Evolutionary conservation across 2,329 filamentous ascomycete species (phyloP).

Genomic region (Pseudogymnoascus sp.): DNA sequence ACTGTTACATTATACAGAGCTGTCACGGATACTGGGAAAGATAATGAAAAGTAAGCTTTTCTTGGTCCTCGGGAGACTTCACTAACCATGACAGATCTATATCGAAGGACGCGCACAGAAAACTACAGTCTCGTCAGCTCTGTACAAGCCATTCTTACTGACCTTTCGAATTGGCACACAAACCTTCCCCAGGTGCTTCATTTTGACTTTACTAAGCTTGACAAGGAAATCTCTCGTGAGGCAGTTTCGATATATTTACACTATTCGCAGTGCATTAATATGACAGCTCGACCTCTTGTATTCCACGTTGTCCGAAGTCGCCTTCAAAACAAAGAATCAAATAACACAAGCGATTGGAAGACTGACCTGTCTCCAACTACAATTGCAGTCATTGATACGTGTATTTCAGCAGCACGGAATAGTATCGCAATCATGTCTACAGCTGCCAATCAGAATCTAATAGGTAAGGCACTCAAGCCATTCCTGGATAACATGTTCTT

Average conservation of each 20-base stretch:
- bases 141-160: constrained; percentile 43
- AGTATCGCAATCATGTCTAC: constrained; percentile 42
- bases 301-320: constrained; percentile 46
- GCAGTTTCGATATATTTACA: constrained; percentile 46
- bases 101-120: constrained; percentile 40
- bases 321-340: constrained; percentile 30
- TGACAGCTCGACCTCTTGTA: constrained; percentile 46
- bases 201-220: constrained; percentile 40
- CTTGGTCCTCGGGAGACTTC: too few relatives aligned
- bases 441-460: constrained; percentile 41
- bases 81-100: constrained; percentile 34
- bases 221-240: constrained; percentile 38
- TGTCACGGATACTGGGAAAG: constrained; percentile 45
- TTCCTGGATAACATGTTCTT: not conserved
- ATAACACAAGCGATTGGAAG: constrained; percentile 38
- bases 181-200: constrained; percentile 41
- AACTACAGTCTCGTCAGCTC: constrained; percentile 41
- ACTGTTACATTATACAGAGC: constrained; percentile 43
- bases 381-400: constrained; percentile 44
- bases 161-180: constrained; percentile 43
- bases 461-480: constrained; percentile 32
- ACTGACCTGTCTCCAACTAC: constrained; percentile 41
- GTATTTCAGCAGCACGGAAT: constrained; percentile 42
- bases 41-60: constrained; percentile 33
- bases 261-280: constrained; percentile 51